Conservation (phyloP, 169 alveolate species). For the Eimeria maxima region DNA sequence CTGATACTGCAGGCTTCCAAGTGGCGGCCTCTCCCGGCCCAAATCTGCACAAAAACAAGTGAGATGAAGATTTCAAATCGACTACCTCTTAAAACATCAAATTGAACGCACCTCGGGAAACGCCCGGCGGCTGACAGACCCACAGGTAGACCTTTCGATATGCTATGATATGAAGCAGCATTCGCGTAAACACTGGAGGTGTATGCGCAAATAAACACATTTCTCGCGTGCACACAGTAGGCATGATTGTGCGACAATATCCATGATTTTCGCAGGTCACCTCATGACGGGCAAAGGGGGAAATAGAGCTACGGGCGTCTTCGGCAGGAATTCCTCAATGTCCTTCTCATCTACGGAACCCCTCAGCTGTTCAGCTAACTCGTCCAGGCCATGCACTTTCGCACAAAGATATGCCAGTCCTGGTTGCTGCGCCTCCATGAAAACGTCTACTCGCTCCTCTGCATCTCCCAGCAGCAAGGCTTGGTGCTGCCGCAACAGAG, state of each 20-base stretch:
- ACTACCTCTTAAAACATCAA: background rate
- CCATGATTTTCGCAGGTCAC: slow-evolving; percentile 10
- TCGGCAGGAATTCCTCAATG: slow-evolving; percentile 79
- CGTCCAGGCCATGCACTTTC: slow-evolving; percentile 86
- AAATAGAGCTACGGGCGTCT: slow-evolving; percentile 68
- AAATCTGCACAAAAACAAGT: slow-evolving; percentile 1
- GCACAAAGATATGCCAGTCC: slow-evolving; percentile 91
- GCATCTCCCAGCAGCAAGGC: slow-evolving; percentile 93
- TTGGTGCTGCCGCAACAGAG: slow-evolving; percentile 92
- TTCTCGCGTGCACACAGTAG: background rate
- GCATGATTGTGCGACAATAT: background rate
- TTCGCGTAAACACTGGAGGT: background rate
- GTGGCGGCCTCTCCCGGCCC: slow-evolving; percentile 74
- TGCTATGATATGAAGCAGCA: background rate
- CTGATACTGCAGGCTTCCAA: slow-evolving; percentile 64
- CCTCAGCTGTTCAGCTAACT: slow-evolving; percentile 82
- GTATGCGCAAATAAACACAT: background rate
- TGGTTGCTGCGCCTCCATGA: slow-evolving; percentile 94
- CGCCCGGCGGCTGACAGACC: background rate
- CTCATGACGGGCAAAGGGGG: slow-evolving; percentile 83
- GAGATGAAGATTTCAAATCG: background rate
- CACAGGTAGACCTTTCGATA: background rate
- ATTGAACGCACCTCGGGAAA: background rate
- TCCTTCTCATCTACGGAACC: slow-evolving; percentile 80
- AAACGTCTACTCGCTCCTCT: slow-evolving; percentile 93